phyloP scores from a whole-genome alignment of 441 rosid genomes.

The Pelargonium citronellum region DNA sequence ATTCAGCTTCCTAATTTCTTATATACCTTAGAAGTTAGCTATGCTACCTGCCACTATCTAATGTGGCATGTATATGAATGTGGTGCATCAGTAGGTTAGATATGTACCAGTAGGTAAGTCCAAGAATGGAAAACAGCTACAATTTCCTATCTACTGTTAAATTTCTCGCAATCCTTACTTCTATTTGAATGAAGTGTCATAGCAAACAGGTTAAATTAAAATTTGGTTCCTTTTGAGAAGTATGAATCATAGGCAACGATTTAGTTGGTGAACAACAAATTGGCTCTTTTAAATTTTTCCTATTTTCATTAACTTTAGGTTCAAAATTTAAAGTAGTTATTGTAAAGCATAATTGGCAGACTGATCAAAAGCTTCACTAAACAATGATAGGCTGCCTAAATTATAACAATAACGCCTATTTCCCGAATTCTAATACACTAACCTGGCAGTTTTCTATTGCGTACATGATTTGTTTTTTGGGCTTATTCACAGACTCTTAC shows the following conservation, averaged over 20 bases:
- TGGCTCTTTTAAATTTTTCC: neutral
- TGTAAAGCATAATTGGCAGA: neutral
- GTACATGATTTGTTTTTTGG: neutral
- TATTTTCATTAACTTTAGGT: neutral
- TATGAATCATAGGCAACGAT: neutral
- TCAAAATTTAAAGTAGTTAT: neutral
- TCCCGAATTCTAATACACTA: neutral
- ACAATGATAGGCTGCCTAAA: neutral
- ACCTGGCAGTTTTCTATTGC: neutral
- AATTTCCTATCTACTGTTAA: neutral
- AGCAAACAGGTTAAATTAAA: neutral
- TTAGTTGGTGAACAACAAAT: neutral
- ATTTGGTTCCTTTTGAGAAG: neutral
- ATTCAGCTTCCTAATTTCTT: neutral
- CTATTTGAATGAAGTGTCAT: neutral
- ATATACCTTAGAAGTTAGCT: neutral
- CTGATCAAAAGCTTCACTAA: neutral
- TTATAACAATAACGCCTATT: neutral
- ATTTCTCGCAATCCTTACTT: neutral
- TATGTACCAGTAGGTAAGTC: neutral
- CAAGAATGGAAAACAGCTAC: neutral
- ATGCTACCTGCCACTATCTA: no score
- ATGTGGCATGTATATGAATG: no score
- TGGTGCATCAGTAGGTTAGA: no score
- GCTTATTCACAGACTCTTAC: slow-evolving; percentile 59